Conservation (phyloP, 805 yeast species). For the Candida sonorensis region DNA sequence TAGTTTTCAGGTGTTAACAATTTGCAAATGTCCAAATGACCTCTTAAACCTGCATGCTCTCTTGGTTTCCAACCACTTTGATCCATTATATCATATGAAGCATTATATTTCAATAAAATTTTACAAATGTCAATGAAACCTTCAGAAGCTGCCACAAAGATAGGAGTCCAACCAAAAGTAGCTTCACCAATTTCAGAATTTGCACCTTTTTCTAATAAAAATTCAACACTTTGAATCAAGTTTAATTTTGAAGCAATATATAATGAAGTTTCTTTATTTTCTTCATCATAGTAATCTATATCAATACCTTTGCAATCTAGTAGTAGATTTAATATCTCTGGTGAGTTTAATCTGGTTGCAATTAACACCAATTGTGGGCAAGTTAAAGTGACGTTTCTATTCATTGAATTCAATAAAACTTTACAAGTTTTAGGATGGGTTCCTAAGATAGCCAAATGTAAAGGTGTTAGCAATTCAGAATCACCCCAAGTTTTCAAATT, state of each 20-base stretch:
- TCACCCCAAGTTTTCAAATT: constrained; percentile 60
- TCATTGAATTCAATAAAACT: constrained; percentile 44
- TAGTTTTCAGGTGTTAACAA: constrained; percentile 46
- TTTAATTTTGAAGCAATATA: constrained; percentile 71
- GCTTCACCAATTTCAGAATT: constrained; percentile 68
- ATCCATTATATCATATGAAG: constrained; percentile 53
- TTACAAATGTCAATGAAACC: constrained; percentile 58
- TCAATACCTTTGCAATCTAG: constrained; percentile 52
- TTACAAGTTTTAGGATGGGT: constrained; percentile 72
- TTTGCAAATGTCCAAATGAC: constrained; percentile 68
- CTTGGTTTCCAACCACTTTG: constrained; percentile 96
- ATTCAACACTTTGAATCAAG: constrained; percentile 43
- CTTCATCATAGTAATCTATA: constrained; percentile 54
- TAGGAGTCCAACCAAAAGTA: constrained; percentile 91
- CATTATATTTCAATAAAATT: constrained; percentile 45
- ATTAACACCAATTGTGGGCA: constrained; percentile 56
- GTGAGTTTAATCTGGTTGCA: constrained; percentile 62
- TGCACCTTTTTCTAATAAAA: constrained; percentile 54
- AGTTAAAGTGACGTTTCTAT: constrained; percentile 30
- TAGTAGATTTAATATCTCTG: constrained; percentile 47
- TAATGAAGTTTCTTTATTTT: constrained; percentile 72
- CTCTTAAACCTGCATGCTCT: constrained; percentile 91
- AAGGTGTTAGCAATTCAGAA: constrained; percentile 71
- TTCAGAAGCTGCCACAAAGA: constrained; percentile 84
- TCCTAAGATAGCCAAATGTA: constrained; percentile 78